These are phyloP conservation scores for Pichia sp. DNA, from an alignment of 1,139 yeast genomes.

Conservation along the genomic window DNA sequence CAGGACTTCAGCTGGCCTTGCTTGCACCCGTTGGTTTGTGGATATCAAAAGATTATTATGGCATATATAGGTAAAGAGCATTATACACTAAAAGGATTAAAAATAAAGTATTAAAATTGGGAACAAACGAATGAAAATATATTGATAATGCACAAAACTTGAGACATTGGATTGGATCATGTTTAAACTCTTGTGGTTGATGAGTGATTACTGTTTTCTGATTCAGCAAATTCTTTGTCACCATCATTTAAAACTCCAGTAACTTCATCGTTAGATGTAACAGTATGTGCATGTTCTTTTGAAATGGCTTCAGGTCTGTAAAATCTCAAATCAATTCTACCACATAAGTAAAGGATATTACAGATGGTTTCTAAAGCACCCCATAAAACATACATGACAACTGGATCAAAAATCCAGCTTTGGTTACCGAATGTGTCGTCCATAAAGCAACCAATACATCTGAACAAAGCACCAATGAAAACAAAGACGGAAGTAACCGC, in stretches of 20 bases:
- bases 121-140: too few species aligned
- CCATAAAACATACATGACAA: conserved; percentile 60
- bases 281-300: background rate
- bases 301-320: conserved; percentile 55
- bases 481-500: conserved; percentile 44
- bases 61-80: too few species aligned
- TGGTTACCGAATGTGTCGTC: conserved; percentile 26
- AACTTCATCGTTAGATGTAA: too few species aligned
- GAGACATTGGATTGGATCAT: too few species aligned
- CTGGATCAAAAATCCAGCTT: conserved; percentile 40
- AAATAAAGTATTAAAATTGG: too few species aligned
- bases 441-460: conserved; percentile 48
- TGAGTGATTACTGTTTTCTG: conserved; percentile 7
- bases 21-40: too few species aligned
- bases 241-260: background rate
- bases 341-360: conserved; percentile 45
- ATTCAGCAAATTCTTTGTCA: conserved; percentile 4
- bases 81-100: too few species aligned
- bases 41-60: too few species aligned
- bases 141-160: too few species aligned
- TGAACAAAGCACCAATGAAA: conserved; percentile 47
- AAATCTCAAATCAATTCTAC: conserved; percentile 66
- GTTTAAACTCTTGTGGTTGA: conserved; percentile 9
- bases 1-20: too few species aligned
- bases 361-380: conserved; percentile 56